These are phyloP conservation scores for Phyllachora maydis DNA, from an alignment of 2,329 filamentous ascomycete genomes.

Conservation along the genomic window DNA sequence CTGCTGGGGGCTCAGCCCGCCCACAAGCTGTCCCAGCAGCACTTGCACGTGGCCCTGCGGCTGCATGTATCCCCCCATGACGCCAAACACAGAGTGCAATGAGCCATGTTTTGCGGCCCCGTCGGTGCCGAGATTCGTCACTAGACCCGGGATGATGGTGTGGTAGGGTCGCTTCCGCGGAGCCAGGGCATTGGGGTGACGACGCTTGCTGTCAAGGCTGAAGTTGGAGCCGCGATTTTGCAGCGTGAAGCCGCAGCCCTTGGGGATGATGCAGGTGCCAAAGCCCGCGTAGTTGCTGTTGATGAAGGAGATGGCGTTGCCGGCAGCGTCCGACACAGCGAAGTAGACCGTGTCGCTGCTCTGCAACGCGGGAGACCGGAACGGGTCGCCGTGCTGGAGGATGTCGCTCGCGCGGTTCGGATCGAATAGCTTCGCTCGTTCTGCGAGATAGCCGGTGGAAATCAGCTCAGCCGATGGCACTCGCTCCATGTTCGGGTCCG, in stretches of 20 bases:
- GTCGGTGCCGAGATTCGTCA: conserved; percentile 40
- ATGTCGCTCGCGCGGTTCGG: conserved; percentile 38
- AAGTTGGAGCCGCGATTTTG: conserved; percentile 91
- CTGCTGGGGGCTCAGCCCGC: conserved; percentile 63
- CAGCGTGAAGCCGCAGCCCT: conserved; percentile 75
- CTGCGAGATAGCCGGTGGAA: conserved; percentile 51
- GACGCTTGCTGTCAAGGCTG: conserved; percentile 36
- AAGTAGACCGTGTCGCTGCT: conserved; percentile 94
- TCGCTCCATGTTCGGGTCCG: conserved; percentile 53
- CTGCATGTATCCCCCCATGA: conserved; percentile 98
- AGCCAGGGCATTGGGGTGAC: conserved; percentile 68
- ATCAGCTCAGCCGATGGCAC: conserved; percentile 55
- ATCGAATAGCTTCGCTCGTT: conserved; percentile 40
- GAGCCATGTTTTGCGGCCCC: no score
- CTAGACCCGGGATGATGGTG: conserved; percentile 87
- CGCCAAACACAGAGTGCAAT: conserved; percentile 73
- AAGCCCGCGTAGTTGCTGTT: conserved; percentile 88
- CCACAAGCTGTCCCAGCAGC: conserved; percentile 71
- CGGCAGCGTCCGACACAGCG: conserved; percentile 55
- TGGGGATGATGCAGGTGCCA: conserved; percentile 69
- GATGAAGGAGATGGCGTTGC: conserved; percentile 91
- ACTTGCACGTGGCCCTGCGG: conserved; percentile 93
- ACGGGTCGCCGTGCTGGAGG: conserved; percentile 44
- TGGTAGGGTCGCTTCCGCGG: conserved; percentile 85
- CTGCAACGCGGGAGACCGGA: conserved; percentile 49